These are phyloP conservation scores for Cutaneotrichosporon daszewskae DNA, from an alignment of 1,284 basidiomycete species.

Conservation along the genomic window DNA sequence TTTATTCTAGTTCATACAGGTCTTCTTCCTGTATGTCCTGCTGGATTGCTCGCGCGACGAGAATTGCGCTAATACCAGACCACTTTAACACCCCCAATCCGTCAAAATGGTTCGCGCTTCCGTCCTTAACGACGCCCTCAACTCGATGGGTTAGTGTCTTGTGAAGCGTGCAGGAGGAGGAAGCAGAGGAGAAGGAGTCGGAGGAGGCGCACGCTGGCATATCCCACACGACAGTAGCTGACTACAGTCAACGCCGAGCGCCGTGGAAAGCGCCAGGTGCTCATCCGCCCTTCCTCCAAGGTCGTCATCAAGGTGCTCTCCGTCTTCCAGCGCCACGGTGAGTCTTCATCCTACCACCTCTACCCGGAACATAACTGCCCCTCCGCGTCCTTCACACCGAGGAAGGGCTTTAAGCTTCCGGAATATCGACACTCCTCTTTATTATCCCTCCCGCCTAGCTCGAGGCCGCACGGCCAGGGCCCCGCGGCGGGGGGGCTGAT, in stretches of 20 bases:
- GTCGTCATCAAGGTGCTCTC: constrained; percentile 92
- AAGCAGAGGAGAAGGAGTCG: too few species aligned
- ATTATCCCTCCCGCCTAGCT: constrained; percentile 27
- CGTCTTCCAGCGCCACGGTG: constrained; percentile 96
- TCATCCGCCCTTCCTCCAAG: constrained; percentile 91
- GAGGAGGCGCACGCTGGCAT: too few species aligned
- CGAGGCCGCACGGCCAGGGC: constrained; percentile 46
- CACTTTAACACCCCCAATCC: not conserved
- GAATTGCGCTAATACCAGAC: too few species aligned
- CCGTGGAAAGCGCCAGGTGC: constrained; percentile 94
- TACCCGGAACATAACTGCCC: constrained; percentile 49
- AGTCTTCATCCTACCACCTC: constrained; percentile 45
- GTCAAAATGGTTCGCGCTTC: constrained; percentile 48
- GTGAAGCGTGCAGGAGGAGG: too few species aligned
- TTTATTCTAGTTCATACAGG: constrained; percentile 35
- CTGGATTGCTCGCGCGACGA: too few species aligned
- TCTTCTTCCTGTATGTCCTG: too few species aligned
- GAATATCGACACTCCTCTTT: constrained; percentile 30
- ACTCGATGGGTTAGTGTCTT: too few species aligned
- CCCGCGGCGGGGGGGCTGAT: constrained; percentile 27
- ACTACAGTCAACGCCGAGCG: constrained; percentile 98
- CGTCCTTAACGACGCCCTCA: constrained; percentile 50
- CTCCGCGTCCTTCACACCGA: constrained; percentile 41
- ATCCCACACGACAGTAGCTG: too few species aligned
- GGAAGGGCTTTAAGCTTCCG: constrained; percentile 50